Percentiles rank a stretch among this genome's conserved stretches.
phyloP scores from a whole-genome alignment of 2,329 filamentous ascomycete species.

The Tympanopsis confertula region DNA sequence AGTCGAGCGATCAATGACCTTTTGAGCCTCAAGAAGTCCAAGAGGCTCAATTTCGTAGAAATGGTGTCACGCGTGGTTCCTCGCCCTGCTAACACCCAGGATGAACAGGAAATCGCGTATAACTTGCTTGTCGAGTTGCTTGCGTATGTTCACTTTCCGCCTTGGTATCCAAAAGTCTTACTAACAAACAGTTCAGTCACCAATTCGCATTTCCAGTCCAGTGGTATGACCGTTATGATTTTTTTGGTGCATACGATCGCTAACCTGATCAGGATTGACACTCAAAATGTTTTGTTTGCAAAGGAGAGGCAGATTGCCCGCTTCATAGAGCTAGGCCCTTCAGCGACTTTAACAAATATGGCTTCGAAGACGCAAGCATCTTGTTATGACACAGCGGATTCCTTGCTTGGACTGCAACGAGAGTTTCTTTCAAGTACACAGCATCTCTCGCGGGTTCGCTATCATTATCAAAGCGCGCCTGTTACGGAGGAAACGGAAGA shows the following conservation, averaged over 20 bases:
- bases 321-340: constrained; percentile 93
- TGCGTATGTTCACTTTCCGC: no score
- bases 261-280: no score
- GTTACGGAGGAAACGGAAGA: constrained; percentile 91
- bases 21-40: no score
- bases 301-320: constrained; percentile 90
- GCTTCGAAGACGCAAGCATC: constrained; percentile 87
- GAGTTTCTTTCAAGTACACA: constrained; percentile 99
- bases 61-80: not conserved
- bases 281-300: constrained; percentile 98
- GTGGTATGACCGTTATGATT: no score
- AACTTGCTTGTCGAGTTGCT: constrained; percentile 96
- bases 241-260: no score
- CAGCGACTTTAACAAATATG: constrained; percentile 95
- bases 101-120: constrained; percentile 98
- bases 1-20: no score
- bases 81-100: constrained; percentile 29
- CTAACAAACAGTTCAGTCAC: no score
- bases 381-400: constrained; percentile 98
- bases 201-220: constrained; percentile 97
- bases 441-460: constrained; percentile 98
- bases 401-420: constrained; percentile 87
- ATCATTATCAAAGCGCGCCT: constrained; percentile 92
- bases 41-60: no score
- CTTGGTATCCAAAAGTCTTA: no score